Conservation (phyloP, 2,329 filamentous ascomycete genomes). For the Neocatenulostroma microsporum region DNA sequence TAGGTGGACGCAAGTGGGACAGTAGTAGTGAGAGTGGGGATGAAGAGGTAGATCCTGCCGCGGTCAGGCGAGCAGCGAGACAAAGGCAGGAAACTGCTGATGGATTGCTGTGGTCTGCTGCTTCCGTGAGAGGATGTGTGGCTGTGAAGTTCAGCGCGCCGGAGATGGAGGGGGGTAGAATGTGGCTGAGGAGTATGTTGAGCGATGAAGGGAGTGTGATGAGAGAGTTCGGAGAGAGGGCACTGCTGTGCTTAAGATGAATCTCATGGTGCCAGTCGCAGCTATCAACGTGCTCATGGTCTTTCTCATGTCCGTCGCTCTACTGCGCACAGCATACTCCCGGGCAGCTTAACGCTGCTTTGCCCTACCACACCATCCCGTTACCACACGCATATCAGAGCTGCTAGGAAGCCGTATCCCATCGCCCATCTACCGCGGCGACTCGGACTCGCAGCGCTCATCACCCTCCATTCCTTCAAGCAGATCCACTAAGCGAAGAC, state of each 20-base stretch:
- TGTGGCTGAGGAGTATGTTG: slow-evolving; percentile 73
- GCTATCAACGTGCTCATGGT: no score
- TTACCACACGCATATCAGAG: no score
- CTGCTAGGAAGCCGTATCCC: no score
- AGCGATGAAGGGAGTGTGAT: slow-evolving; percentile 64
- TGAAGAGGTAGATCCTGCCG: slow-evolving; percentile 37
- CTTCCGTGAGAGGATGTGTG: slow-evolving; percentile 71
- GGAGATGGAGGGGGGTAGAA: slow-evolving; percentile 70
- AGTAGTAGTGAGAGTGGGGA: slow-evolving; percentile 27
- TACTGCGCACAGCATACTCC: no score
- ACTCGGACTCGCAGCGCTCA: no score
- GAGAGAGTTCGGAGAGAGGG: slow-evolving; percentile 67
- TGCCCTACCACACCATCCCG: no score
- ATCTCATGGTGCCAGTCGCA: not conserved
- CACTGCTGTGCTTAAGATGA: slow-evolving; percentile 61
- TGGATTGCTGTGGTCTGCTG: slow-evolving; percentile 72
- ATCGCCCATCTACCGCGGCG: no score
- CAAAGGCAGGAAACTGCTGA: slow-evolving; percentile 48
- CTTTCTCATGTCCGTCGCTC: no score
- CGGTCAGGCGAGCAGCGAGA: slow-evolving; percentile 36
- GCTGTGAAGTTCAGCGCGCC: slow-evolving; percentile 84
- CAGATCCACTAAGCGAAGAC: no score
- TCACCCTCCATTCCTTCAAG: no score
- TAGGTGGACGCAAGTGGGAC: slow-evolving; percentile 73
- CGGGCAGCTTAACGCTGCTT: no score